Conservation (phyloP, 768 basidiomycete genomes). For the Suillus hirtellus region DNA sequence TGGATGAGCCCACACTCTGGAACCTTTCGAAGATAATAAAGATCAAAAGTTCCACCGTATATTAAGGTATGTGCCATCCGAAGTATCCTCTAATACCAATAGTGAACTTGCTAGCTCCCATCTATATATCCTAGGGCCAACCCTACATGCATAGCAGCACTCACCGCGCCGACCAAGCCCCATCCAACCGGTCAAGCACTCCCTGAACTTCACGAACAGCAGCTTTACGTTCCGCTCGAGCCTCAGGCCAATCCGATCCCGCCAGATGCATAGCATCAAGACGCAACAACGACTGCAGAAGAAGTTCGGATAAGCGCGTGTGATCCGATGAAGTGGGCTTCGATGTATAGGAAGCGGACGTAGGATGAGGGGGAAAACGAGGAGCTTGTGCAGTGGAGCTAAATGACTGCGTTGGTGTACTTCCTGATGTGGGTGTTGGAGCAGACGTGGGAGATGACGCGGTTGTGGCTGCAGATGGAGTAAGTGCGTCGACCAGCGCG, state of each 20-base stretch:
- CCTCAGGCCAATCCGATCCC: constrained; percentile 74
- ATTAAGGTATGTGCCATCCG: constrained; percentile 1
- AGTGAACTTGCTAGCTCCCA: background rate
- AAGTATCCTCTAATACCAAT: constrained; percentile 4
- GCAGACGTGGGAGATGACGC: constrained; percentile 18
- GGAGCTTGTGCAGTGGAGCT: constrained; percentile 14
- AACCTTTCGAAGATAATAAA: background rate
- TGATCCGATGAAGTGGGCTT: constrained; percentile 40
- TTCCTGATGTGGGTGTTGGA: constrained; percentile 5
- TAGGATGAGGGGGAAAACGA: background rate
- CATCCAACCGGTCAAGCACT: constrained; percentile 78
- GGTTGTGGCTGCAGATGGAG: constrained; percentile 7
- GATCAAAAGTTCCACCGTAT: background rate
- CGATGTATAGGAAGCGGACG: background rate
- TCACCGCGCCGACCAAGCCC: constrained; percentile 51
- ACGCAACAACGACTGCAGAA: constrained; percentile 84
- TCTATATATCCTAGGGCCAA: background rate
- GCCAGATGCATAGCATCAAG: constrained; percentile 75
- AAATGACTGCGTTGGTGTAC: background rate
- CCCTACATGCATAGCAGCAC: background rate
- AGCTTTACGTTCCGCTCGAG: constrained; percentile 77
- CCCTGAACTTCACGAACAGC: constrained; percentile 86
- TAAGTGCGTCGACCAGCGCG: constrained; percentile 46
- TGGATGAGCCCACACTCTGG: background rate
- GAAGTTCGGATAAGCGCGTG: constrained; percentile 70